Percentiles rank a stretch among this genome's conserved stretches.
phyloP scores from a whole-genome alignment of 768 basidiomycete genomes.

The Mycena albidolilacea region DNA sequence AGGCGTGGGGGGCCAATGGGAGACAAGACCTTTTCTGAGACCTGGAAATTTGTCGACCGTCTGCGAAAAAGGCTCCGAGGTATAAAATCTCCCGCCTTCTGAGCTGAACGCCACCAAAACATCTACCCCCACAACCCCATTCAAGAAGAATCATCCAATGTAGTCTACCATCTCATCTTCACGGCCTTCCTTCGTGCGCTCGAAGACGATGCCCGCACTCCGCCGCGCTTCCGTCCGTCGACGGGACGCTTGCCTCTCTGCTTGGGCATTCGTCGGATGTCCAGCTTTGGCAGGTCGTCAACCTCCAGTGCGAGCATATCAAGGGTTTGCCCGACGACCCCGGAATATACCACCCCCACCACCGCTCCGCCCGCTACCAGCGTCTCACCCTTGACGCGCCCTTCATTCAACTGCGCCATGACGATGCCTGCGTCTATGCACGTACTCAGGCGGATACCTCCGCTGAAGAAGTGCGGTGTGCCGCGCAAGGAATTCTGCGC shows the following conservation, averaged over 20 bases:
- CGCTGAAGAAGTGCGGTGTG: background rate
- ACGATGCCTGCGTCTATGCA: conserved; percentile 24
- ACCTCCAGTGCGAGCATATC: background rate
- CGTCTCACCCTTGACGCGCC: conserved; percentile 26
- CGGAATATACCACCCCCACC: conserved; percentile 14
- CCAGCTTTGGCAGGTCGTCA: background rate
- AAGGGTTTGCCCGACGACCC: background rate
- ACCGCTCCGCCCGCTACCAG: background rate
- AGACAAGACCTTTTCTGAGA: conserved; percentile 20
- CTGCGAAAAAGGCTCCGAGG: conserved; percentile 12
- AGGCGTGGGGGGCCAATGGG: too few species aligned
- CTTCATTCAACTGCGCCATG: conserved; percentile 12
- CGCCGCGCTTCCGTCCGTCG: conserved; percentile 8
- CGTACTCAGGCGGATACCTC: background rate
- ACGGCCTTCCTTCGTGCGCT: conserved; percentile 16
- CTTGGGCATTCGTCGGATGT: conserved; percentile 17
- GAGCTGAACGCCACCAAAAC: background rate
- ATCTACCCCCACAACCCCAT: background rate
- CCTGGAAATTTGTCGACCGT: conserved; percentile 4
- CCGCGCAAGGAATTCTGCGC: background rate
- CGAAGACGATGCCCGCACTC: conserved; percentile 27
- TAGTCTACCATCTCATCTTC: conserved; percentile 1
- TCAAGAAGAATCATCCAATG: background rate
- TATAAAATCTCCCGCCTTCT: conserved; percentile 20
- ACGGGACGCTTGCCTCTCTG: conserved; percentile 14